Evolutionary conservation across 2,329 filamentous ascomycete species (phyloP), one percentile per base, ranked within the genome.

Genomic region (Xylaria sp.): DNA sequence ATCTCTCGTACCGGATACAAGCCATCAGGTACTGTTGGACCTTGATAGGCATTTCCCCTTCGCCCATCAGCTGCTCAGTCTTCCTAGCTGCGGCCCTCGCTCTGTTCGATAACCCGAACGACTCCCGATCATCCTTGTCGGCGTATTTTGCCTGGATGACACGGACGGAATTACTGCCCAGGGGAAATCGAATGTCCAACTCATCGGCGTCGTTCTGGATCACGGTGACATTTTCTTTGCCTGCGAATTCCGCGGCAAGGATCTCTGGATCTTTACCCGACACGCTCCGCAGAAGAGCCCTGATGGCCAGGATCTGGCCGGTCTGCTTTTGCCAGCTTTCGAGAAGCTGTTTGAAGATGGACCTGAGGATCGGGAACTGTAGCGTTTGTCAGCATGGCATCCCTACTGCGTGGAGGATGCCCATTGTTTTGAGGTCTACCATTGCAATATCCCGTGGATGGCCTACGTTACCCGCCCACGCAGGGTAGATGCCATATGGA

Each of bases 391-490:
- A 34, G 29, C 9, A 34, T 34, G 11, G 16, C 29, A 34, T 6
- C 11, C 9, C n/a, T 4, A 13, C 29, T 42, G 1, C 17, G 13
- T 5, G 13, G 22, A 13, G 11, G 8, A 7, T 13, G 11, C 5
- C 6, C 29, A 13, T 13, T 34, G 11, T 34, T 50, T 42, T 13
- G 18, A 4, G 5, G 47, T n/a, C 26, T 44, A 58, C 55, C 19
- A 56, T 52, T 13, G 44, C 52, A 2, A 5, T 8, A 20, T 58
- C 56, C 17, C 39, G 21, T 4, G 52, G 41, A 9, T 52, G 56
- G 37, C 34, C 39, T n/a, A 58, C 44, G 21, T 56, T 58, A 9
- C 56, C 56, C 13, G 51, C 51, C 56, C 56, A 56, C 3, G 52
- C 49, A 9, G 48, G 40, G 20, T 44, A 49, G 16, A 56, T 9